Conservation (phyloP, 2,329 filamentous ascomycete genomes). For the Alternaria triticina region DNA sequence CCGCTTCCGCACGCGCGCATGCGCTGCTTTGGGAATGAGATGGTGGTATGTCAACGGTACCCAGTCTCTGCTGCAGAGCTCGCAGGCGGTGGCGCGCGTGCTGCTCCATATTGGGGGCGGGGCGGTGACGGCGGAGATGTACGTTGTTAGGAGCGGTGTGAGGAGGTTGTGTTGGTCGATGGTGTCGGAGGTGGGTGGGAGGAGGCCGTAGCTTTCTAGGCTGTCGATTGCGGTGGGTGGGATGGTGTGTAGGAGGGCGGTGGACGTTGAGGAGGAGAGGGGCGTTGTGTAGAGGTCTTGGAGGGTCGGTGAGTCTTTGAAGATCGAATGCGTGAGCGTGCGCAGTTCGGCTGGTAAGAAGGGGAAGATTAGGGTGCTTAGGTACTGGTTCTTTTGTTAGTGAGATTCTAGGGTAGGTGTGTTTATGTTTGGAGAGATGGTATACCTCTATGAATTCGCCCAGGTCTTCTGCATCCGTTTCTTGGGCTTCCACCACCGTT, state of each 20-base stretch:
- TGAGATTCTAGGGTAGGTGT: background rate
- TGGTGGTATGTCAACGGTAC: constrained; percentile 84
- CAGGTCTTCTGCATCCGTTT: constrained; percentile 67
- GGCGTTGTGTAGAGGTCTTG: constrained; percentile 64
- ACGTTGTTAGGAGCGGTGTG: constrained; percentile 67
- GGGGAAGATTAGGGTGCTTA: constrained; percentile 72
- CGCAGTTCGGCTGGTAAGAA: constrained; percentile 67
- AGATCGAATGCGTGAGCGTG: constrained; percentile 65
- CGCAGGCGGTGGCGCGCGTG: constrained; percentile 66
- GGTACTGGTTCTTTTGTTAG: constrained; percentile 58
- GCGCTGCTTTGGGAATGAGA: constrained; percentile 78
- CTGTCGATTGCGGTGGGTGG: constrained; percentile 70
- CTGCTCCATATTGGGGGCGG: constrained; percentile 68
- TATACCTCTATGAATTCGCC: constrained; percentile 76
- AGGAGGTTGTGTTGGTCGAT: constrained; percentile 62
- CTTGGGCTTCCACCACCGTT: constrained; percentile 8
- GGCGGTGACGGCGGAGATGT: constrained; percentile 63
- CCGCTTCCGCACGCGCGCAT: constrained; percentile 76
- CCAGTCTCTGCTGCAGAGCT: constrained; percentile 78
- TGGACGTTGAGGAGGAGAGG: constrained; percentile 59
- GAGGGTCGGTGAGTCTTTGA: constrained; percentile 58
- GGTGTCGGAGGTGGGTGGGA: constrained; percentile 51
- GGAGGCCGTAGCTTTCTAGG: constrained; percentile 70
- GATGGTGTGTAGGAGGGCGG: constrained; percentile 58
- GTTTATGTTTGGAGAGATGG: background rate